These are phyloP conservation scores for Marasmius tenuissimus DNA, from an alignment of 1,284 basidiomycete species.

Conservation along the genomic window DNA sequence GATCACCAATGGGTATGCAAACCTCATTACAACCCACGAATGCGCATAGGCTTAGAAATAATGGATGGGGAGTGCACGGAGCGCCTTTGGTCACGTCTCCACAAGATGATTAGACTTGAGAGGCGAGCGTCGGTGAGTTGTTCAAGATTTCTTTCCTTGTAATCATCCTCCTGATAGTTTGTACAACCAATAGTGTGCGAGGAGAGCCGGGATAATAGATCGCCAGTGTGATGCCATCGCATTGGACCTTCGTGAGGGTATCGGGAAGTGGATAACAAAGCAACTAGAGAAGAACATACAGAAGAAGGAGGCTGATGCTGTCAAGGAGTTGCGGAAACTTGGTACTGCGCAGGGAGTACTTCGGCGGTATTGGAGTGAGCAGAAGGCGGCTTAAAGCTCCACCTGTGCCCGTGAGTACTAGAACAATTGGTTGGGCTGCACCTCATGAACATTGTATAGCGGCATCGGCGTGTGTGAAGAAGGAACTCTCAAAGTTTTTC, in stretches of 20 bases:
- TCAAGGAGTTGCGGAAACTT: slow-evolving; percentile 11
- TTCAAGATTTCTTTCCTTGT: neutral
- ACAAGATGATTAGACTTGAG: slow-evolving; percentile 12
- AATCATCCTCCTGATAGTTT: neutral
- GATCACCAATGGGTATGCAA: slow-evolving; percentile 12
- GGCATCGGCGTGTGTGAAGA: slow-evolving; percentile 31
- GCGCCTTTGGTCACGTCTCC: slow-evolving; percentile 14
- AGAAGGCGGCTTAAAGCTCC: neutral
- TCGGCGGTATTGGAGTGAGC: neutral
- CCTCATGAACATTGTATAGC: slow-evolving; percentile 20
- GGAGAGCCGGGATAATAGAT: slow-evolving; percentile 18
- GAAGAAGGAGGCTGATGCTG: neutral
- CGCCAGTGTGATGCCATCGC: slow-evolving; percentile 9
- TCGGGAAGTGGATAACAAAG: slow-evolving; percentile 28
- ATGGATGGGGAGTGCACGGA: slow-evolving; percentile 21
- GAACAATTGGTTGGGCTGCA: rapidly evolving
- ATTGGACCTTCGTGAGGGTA: slow-evolving; percentile 16
- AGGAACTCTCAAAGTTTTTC: slow-evolving; percentile 34
- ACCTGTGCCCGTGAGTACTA: neutral
- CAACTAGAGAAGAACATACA: slow-evolving; percentile 13
- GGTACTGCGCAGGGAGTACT: slow-evolving; percentile 6
- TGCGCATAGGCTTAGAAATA: slow-evolving; percentile 10
- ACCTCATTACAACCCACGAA: slow-evolving; percentile 17
- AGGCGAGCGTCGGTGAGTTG: slow-evolving; percentile 17
- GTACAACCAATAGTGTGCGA: slow-evolving; percentile 7